Evolutionary conservation across 1,284 basidiomycete species (phyloP), one percentile per base, ranked within the genome.

Genomic region (Neolentinus lepideus): DNA sequence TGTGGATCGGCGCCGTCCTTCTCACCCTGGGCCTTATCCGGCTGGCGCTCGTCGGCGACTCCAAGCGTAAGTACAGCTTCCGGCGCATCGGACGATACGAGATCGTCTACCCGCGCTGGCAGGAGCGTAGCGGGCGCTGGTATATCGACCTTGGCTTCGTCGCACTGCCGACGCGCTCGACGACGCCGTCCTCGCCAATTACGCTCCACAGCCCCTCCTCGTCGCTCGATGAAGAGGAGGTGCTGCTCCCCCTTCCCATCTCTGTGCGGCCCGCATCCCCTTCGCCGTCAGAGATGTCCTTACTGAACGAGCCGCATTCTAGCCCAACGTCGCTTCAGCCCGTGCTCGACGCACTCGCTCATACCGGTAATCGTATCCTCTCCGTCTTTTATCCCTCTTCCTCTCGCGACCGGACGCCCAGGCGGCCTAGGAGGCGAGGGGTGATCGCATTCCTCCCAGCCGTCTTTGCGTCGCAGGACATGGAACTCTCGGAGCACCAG

Each of bases 381-480:
- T 75, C 78, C 31, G 60, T 78, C 71, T 26, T 69, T 73, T 51
- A 64, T 66, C 31, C 66, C 65, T 19, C 69, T 71, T 52, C 67
- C 76, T 36, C 72, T 78, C 54, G 72, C 77, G 27, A 74, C 75
- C 58, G 60, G 74, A 57, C 74, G 73, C 68, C 74, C 45, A 72
- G 78, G 57, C 74, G 78, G 46, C 76, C 75, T 33, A 74, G 77
- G 31, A 75, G 76, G 52, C 77, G 83, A 36, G 84, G 85, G 29
- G 80, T 89, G 33, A 70, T 91, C 54, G 90, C 90, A 71, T 90
- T 92, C 76, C 77, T 92, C 50, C 89, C 88, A 33, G 86, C 89
- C n/a, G 84, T 89, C 62, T 85, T 90, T 66, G 73, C 78, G 54
- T 68, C 76, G 2, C 75, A 74, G 46, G 76, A 78, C 58, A 68